Conservation (phyloP, 1,284 basidiomycete species). For the Prillingera fragicola region DNA sequence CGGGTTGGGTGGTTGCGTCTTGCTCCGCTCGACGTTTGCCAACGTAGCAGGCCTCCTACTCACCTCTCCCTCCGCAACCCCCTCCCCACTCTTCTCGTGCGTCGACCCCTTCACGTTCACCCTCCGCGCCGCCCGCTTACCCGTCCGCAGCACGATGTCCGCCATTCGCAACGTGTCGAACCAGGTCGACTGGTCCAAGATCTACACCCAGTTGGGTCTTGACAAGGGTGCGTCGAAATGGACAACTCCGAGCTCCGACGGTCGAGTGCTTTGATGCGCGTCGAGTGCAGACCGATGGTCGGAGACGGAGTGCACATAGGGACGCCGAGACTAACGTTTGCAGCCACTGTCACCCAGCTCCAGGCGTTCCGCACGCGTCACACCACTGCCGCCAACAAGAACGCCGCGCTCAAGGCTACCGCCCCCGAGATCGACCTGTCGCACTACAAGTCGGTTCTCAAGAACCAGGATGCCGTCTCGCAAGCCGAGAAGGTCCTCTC, state of each 20-base stretch:
- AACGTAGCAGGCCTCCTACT: slow-evolving; percentile 2
- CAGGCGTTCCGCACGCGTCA: slow-evolving; percentile 96
- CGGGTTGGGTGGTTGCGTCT: background rate
- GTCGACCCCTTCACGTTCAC: slow-evolving; percentile 1
- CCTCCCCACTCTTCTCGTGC: slow-evolving; percentile 1
- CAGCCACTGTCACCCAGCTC: slow-evolving; percentile 82
- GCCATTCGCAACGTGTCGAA: slow-evolving; percentile 16
- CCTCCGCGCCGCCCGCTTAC: slow-evolving; percentile 1
- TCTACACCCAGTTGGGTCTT: slow-evolving; percentile 83
- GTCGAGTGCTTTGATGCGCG: background rate
- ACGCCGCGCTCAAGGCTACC: slow-evolving; percentile 63
- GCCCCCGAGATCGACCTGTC: slow-evolving; percentile 67
- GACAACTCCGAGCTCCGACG: too few relatives aligned
- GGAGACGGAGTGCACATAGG: too few relatives aligned
- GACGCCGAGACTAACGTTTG: too few relatives aligned
- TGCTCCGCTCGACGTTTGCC: too few relatives aligned
- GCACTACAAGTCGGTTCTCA: slow-evolving; percentile 84
- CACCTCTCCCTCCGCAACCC: slow-evolving; percentile 7
- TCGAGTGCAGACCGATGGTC: too few relatives aligned
- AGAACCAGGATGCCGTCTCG: slow-evolving; percentile 87
- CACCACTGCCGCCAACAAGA: slow-evolving; percentile 75
- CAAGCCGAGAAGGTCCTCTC: slow-evolving; percentile 86
- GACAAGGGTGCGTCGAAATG: slow-evolving; percentile 73
- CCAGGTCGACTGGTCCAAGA: slow-evolving; percentile 71
- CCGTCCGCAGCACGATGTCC: slow-evolving; percentile 14